Evolutionary conservation across 2,329 filamentous ascomycete species (phyloP).

Genomic region (Didymosphaeria variabile): DNA sequence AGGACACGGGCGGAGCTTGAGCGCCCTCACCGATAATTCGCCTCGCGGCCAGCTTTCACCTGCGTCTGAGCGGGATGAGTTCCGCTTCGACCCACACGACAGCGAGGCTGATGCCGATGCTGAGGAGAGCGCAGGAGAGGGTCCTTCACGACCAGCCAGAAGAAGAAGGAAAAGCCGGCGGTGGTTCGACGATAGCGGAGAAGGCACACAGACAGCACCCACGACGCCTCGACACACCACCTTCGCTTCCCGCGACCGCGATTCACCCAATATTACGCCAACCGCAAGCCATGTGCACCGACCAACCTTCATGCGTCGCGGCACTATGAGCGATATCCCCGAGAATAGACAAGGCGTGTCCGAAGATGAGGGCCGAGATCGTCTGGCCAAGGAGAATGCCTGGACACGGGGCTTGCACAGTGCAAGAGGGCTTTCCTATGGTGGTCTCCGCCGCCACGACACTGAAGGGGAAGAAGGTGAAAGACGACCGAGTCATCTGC

Average conservation of each 20-base stretch:
- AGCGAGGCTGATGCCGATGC: constrained; percentile 81
- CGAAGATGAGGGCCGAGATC: constrained; percentile 61
- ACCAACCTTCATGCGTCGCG: constrained; percentile 63
- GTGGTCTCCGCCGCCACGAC: constrained; percentile 47
- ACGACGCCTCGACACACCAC: constrained; percentile 69
- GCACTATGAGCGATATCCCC: constrained; percentile 59
- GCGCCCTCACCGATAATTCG: constrained; percentile 55
- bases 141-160: constrained; percentile 49
- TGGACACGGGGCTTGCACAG: constrained; percentile 59
- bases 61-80: constrained; percentile 58
- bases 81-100: constrained; percentile 64
- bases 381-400: constrained; percentile 55
- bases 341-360: constrained; percentile 59
- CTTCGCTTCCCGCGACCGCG: constrained; percentile 59
- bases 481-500: constrained; percentile 55
- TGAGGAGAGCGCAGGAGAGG: constrained; percentile 85
- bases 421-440: constrained; percentile 58
- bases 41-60: constrained; percentile 55
- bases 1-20: constrained; percentile 60
- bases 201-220: constrained; percentile 69
- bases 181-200: constrained; percentile 58
- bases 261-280: constrained; percentile 46
- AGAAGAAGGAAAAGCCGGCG: constrained; percentile 72
- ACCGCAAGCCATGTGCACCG: constrained; percentile 36
- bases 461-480: constrained; percentile 45